These are phyloP conservation scores for Eucalyptus grandis DNA, from an alignment of 345 rosid genomes.

Conservation along the genomic window DNA sequence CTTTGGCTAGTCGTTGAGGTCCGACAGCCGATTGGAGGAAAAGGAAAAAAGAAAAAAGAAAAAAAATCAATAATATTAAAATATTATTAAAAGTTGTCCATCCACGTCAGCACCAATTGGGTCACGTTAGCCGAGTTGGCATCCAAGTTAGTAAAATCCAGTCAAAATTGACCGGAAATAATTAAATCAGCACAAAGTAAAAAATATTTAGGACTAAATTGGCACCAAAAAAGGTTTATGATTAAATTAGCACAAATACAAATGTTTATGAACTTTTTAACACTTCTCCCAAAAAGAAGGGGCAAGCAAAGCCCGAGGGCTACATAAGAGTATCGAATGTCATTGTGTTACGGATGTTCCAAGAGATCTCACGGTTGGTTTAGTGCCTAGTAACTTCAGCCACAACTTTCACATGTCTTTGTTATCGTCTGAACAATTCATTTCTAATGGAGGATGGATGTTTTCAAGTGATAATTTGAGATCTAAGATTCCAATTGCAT, in stretches of 20 bases:
- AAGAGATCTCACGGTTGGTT: background rate
- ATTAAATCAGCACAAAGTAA: too few relatives aligned
- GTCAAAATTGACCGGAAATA: fast-evolving
- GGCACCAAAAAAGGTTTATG: fast-evolving
- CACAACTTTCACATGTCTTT: background rate
- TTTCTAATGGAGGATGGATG: background rate
- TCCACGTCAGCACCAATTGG: fast-evolving
- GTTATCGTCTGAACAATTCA: background rate
- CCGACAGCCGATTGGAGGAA: fast-evolving
- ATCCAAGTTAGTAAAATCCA: fast-evolving
- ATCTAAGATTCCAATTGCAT: background rate
- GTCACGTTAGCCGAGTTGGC: fast-evolving
- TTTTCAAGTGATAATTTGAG: background rate
- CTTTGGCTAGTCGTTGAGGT: fast-evolving
- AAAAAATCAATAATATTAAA: too few relatives aligned
- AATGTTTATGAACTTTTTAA: too few relatives aligned
- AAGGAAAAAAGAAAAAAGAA: too few relatives aligned
- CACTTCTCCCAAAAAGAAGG: background rate
- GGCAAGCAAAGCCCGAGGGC: background rate
- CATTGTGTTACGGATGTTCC: background rate
- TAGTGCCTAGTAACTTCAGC: background rate
- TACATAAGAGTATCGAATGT: background rate
- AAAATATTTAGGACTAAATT: too few relatives aligned
- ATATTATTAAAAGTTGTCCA: too few relatives aligned
- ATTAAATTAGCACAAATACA: too few relatives aligned